A percentile compares a stretch with the other conserved stretches of the same genome.
phyloP scores from a whole-genome alignment of 2,329 filamentous ascomycete species.

The Talaromyces sp. region DNA sequence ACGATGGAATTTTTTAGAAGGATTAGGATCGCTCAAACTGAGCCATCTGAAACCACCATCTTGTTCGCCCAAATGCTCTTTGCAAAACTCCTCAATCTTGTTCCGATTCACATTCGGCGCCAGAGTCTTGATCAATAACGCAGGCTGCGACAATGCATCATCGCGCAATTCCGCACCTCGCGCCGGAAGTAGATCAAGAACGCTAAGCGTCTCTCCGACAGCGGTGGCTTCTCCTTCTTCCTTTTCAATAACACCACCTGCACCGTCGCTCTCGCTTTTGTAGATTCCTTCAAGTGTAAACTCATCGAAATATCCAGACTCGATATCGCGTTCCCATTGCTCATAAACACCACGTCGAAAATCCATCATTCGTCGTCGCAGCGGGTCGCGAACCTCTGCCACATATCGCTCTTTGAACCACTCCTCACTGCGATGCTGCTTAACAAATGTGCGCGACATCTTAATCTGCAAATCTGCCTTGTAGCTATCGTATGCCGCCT shows the following conservation, averaged over 20 bases:
- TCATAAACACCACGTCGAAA: slow-evolving; percentile 74
- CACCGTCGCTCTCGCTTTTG: slow-evolving; percentile 86
- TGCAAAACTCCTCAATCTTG: slow-evolving; percentile 91
- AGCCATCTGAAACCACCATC: slow-evolving; percentile 94
- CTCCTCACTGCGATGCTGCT: slow-evolving; percentile 89
- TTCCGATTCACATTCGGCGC: slow-evolving; percentile 91
- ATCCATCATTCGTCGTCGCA: slow-evolving; percentile 72
- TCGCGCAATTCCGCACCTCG: slow-evolving; percentile 84
- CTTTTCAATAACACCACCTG: slow-evolving; percentile 81
- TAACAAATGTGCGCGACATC: slow-evolving; percentile 86
- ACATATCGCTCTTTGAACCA: slow-evolving; percentile 98
- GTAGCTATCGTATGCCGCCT: slow-evolving; percentile 63
- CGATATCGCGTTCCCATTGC: slow-evolving; percentile 86
- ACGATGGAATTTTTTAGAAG: slow-evolving; percentile 91
- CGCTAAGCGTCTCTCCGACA: slow-evolving; percentile 85
- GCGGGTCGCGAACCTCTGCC: slow-evolving; percentile 70
- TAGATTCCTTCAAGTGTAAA: slow-evolving; percentile 92
- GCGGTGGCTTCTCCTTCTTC: slow-evolving; percentile 93
- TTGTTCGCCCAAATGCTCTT: slow-evolving; percentile 85
- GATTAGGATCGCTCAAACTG: slow-evolving; percentile 93
- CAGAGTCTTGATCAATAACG: slow-evolving; percentile 95
- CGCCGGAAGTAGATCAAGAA: slow-evolving; percentile 82
- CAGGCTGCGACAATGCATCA: slow-evolving; percentile 82
- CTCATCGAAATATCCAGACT: slow-evolving; percentile 83
- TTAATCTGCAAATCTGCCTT: slow-evolving; percentile 63